Evolutionary conservation across 179 eudicot genomes (phyloP).

Genomic region (Spinacia oleracea): DNA sequence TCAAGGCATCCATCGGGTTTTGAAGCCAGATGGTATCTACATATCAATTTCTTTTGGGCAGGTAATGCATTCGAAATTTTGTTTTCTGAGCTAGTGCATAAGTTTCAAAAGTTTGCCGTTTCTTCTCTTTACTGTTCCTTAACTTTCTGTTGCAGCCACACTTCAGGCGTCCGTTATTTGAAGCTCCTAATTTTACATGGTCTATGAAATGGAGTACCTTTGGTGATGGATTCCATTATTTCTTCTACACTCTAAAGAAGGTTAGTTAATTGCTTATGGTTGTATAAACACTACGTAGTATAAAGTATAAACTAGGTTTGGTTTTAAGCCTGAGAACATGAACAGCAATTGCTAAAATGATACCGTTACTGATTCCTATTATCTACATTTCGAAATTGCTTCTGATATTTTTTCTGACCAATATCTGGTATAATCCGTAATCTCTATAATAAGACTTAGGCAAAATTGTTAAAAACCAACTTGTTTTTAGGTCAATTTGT

Average conservation of each 20-base stretch:
- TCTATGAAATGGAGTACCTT: slow-evolving; percentile 80
- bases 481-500: no score
- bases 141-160: slow-evolving; percentile 63
- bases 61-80: slow-evolving; percentile 42
- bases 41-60: slow-evolving; percentile 93
- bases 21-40: slow-evolving; percentile 84
- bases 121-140: slow-evolving; percentile 2
- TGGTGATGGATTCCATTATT: slow-evolving; percentile 96
- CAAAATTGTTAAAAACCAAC: no score
- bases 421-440: not conserved
- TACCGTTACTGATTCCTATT: not conserved
- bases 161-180: slow-evolving; percentile 85
- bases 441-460: not conserved
- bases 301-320: not conserved
- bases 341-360: not conserved
- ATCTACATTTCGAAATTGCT: not conserved
- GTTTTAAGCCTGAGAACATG: not conserved
- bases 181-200: slow-evolving; percentile 75
- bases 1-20: slow-evolving; percentile 72
- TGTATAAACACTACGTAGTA: not conserved
- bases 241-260: slow-evolving; percentile 85
- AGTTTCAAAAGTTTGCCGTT: not conserved
- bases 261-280: slow-evolving; percentile 37
- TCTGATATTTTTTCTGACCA: not conserved
- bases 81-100: not conserved